Evolutionary conservation across 331 rosid species (phyloP).

Genomic region (Dryas integrifolia): DNA sequence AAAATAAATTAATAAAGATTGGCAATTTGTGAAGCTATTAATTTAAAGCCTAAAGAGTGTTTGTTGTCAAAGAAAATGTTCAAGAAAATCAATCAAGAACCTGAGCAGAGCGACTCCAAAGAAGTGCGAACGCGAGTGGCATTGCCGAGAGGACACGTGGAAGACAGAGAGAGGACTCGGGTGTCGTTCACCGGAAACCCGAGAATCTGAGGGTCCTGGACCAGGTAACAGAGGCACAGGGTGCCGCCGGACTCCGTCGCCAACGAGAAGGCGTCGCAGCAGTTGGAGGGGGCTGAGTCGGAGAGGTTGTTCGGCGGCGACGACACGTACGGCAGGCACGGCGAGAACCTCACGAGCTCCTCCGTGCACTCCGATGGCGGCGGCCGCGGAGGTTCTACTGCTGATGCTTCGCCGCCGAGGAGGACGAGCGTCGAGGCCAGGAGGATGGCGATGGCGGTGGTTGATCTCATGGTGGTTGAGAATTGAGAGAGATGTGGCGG

Average conservation of each 20-base stretch:
- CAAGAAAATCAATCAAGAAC: conserved; percentile 28
- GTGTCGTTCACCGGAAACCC: conserved; percentile 64
- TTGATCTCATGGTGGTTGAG: conserved; percentile 15
- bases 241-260: conserved; percentile 29
- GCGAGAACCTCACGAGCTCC: conserved; percentile 52
- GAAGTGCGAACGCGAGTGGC: conserved; percentile 1
- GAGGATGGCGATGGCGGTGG: conserved; percentile 17
- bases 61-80: neutral
- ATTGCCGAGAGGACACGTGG: conserved; percentile 32
- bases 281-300: conserved; percentile 34
- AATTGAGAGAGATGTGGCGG: conserved; percentile 29
- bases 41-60: neutral
- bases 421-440: neutral
- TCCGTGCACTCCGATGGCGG: conserved; percentile 33
- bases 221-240: conserved; percentile 62
- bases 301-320: conserved; percentile 69
- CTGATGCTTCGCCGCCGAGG: neutral
- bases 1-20: neutral
- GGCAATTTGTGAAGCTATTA: neutral
- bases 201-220: conserved; percentile 48
- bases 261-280: conserved; percentile 52
- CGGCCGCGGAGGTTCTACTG: conserved; percentile 15
- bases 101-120: conserved; percentile 46
- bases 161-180: conserved; percentile 54
- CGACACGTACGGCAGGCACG: conserved; percentile 60